These are phyloP conservation scores for Posidonia oceanica DNA, from an alignment of 116 monocot genomes.

Conservation along the genomic window DNA sequence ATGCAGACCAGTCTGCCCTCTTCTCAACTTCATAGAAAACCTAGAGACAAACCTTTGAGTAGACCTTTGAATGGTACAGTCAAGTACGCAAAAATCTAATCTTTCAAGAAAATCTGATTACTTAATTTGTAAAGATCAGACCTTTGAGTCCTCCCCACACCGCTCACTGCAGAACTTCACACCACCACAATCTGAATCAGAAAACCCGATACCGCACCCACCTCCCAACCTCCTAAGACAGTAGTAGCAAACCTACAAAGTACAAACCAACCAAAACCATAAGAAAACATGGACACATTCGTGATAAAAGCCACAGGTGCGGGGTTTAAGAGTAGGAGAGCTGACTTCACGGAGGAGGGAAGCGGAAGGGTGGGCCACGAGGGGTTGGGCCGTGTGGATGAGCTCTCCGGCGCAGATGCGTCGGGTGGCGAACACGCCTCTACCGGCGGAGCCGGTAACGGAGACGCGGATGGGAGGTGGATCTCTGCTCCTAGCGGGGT, in stretches of 20 bases:
- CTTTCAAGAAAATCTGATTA: background rate
- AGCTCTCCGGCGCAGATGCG: slow-evolving; percentile 48
- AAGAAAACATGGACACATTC: background rate
- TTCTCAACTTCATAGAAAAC: slow-evolving; percentile 54
- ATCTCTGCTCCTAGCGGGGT: background rate
- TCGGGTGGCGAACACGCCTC: slow-evolving; percentile 79
- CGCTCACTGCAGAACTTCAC: too few relatives aligned
- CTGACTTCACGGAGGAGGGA: slow-evolving; percentile 31
- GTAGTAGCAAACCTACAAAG: slow-evolving; percentile 63
- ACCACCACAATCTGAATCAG: slow-evolving; percentile 40
- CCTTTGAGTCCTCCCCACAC: slow-evolving; percentile 28
- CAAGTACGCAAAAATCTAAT: background rate
- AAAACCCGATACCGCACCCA: slow-evolving; percentile 20
- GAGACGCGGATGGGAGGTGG: slow-evolving; percentile 68
- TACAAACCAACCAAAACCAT: background rate
- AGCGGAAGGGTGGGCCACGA: slow-evolving; percentile 50
- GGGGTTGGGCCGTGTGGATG: slow-evolving; percentile 82
- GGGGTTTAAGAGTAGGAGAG: background rate
- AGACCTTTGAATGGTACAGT: too few relatives aligned
- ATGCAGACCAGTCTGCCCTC: slow-evolving; percentile 56
- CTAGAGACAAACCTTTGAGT: slow-evolving; percentile 15
- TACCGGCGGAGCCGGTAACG: slow-evolving; percentile 49
- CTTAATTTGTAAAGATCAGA: background rate
- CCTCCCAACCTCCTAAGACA: slow-evolving; percentile 52
- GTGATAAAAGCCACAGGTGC: background rate